These are phyloP conservation scores for Aureobasidium subglaciale DNA, from an alignment of 2,329 filamentous ascomycete species.

Conservation along the genomic window DNA sequence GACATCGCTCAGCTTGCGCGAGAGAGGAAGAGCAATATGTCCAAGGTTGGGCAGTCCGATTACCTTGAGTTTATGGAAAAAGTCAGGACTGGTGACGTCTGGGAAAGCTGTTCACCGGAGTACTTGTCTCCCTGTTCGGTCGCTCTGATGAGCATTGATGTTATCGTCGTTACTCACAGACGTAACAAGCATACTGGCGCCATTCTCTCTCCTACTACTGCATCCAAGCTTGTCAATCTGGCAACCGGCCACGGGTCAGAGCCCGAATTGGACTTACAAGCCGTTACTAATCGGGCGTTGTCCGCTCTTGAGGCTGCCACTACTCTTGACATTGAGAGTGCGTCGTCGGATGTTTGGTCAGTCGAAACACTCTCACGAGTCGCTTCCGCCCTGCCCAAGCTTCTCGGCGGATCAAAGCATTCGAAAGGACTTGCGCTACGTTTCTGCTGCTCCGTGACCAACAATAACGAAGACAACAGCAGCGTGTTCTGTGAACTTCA, in stretches of 20 bases:
- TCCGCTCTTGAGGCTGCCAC: conserved; percentile 26
- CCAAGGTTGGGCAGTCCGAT: conserved; percentile 54
- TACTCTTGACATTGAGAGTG: conserved; percentile 10
- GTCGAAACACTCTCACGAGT: background rate
- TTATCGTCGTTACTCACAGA: conserved; percentile 15
- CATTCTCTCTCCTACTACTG: background rate
- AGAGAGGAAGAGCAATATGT: conserved; percentile 62
- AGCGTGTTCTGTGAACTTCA: conserved; percentile 54
- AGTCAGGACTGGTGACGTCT: conserved; percentile 44
- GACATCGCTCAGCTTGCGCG: conserved; percentile 56
- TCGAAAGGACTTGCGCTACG: conserved; percentile 47
- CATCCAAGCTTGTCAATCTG: conserved; percentile 39
- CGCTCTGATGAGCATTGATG: conserved; percentile 48
- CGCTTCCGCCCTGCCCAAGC: background rate
- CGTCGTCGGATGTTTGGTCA: conserved; percentile 4
- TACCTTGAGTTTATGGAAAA: conserved; percentile 49
- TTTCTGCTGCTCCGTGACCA: conserved; percentile 77
- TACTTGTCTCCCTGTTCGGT: conserved; percentile 56
- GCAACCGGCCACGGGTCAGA: conserved; percentile 13
- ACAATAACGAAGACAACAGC: conserved; percentile 66
- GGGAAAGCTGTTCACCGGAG: conserved; percentile 48
- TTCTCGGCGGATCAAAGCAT: background rate
- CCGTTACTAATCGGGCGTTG: background rate
- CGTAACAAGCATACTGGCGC: conserved; percentile 32
- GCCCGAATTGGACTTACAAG: background rate